These are phyloP conservation scores for Phaeosphaeria sp. DNA, from an alignment of 2,329 filamentous ascomycete species.

Conservation along the genomic window DNA sequence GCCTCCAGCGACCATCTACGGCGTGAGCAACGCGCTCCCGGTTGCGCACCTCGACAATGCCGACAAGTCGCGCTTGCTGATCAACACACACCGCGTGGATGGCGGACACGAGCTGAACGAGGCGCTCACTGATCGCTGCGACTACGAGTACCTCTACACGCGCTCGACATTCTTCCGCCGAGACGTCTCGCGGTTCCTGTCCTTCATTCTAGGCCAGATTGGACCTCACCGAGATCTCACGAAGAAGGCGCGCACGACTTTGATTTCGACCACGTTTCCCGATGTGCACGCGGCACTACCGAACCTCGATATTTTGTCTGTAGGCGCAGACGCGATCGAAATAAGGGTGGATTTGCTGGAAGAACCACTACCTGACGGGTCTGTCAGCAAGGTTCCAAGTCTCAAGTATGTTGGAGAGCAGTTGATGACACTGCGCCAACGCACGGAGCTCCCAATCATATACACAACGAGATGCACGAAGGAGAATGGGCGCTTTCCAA, in stretches of 20 bases:
- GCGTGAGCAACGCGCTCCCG: constrained; percentile 66
- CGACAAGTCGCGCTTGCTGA: constrained; percentile 67
- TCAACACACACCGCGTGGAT: constrained; percentile 79
- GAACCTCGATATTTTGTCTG: constrained; percentile 85
- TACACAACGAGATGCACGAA: constrained; percentile 83
- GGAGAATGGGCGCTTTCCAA: constrained; percentile 85
- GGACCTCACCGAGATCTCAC: constrained; percentile 79
- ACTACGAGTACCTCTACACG: constrained; percentile 88
- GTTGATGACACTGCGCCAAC: constrained; percentile 81
- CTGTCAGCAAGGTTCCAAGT: constrained; percentile 72
- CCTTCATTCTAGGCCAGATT: constrained; percentile 80
- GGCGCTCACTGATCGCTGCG: constrained; percentile 70
- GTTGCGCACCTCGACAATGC: constrained; percentile 65
- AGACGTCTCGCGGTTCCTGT: constrained; percentile 79
- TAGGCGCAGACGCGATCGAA: constrained; percentile 85
- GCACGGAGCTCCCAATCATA: constrained; percentile 87
- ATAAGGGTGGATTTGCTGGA: constrained; percentile 82
- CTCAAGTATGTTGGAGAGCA: constrained; percentile 86
- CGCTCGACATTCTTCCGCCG: constrained; percentile 74
- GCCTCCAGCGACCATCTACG: constrained; percentile 71
- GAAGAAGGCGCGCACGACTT: constrained; percentile 79
- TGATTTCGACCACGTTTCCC: constrained; percentile 88
- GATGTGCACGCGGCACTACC: constrained; percentile 83
- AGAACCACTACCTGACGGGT: constrained; percentile 68
- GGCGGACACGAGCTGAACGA: constrained; percentile 67